phyloP scores from a whole-genome alignment of 495 filamentous ascomycete species.

The Neurospora hispaniola region DNA sequence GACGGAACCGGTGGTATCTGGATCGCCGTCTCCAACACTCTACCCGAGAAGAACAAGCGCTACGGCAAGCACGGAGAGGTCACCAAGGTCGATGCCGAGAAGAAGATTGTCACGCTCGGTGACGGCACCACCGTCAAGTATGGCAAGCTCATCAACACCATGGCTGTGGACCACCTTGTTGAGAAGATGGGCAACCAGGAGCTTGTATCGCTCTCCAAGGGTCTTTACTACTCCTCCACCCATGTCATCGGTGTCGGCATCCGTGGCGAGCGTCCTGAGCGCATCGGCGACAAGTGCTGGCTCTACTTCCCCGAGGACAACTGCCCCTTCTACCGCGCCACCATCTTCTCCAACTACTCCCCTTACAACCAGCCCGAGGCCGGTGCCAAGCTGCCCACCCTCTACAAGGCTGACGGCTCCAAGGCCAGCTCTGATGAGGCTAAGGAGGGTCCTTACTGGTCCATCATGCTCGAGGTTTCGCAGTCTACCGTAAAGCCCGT shows the following conservation, averaged over 20 bases:
- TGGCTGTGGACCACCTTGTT: conserved; percentile 86
- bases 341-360: conserved; percentile 99
- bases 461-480: conserved; percentile 98
- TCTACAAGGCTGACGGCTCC: conserved; percentile 75
- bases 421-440: conserved; percentile 57
- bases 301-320: conserved; percentile 99
- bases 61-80: conserved; percentile 83
- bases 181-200: conserved; percentile 81
- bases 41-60: conserved; percentile 82
- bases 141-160: conserved; percentile 86
- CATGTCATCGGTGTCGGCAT: conserved; percentile 96
- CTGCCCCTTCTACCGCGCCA: conserved; percentile 99
- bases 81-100: conserved; percentile 69
- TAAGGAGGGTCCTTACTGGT: conserved; percentile 93
- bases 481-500: conserved; percentile 94
- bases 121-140: conserved; percentile 89
- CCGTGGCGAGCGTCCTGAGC: conserved; percentile 82
- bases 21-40: conserved; percentile 91
- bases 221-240: conserved; percentile 92
- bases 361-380: conserved; percentile 89
- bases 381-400: conserved; percentile 75
- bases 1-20: conserved; percentile 98
- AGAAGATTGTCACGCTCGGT: conserved; percentile 69
- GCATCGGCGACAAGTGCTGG: conserved; percentile 99
- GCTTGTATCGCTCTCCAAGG: conserved; percentile 73